A percentile compares a stretch with the other conserved stretches of the same genome.
These are phyloP conservation scores for Aspergillus pseudoviridinutans DNA, from an alignment of 2,329 filamentous ascomycete genomes.

Conservation along the genomic window DNA sequence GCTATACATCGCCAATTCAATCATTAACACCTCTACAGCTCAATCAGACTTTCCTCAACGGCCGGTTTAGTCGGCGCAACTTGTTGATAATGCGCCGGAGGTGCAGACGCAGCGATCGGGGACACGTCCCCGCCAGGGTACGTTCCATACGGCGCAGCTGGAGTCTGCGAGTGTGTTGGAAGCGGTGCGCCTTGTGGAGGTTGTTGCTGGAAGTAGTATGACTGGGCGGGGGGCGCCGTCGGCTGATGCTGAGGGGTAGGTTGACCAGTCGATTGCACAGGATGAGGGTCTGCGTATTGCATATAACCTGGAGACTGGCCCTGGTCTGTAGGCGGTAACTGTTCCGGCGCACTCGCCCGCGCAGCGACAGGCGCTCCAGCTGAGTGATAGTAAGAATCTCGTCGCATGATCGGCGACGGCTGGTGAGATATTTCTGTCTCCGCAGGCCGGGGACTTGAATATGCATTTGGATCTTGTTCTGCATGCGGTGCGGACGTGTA, in stretches of 20 bases:
- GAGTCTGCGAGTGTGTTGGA: conserved; percentile 11
- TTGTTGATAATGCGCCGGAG: conserved; percentile 18
- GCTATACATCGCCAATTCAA: conserved; percentile 3
- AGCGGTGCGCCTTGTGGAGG: conserved; percentile 9
- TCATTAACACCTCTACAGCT: conserved; percentile 17
- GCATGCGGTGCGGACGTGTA: conserved; percentile 14
- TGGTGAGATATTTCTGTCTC: conserved; percentile 18
- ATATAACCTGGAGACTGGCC: conserved; percentile 14
- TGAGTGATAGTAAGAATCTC: conserved; percentile 20
- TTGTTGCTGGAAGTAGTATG: conserved; percentile 19
- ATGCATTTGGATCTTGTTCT: conserved; percentile 13
- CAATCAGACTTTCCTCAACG: conserved; percentile 30
- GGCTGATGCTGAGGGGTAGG: conserved; percentile 12
- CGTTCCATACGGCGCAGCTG: conserved; percentile 10
- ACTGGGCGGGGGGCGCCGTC: conserved; percentile 12
- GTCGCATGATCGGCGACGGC: conserved; percentile 17
- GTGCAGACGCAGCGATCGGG: conserved; percentile 11
- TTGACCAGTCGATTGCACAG: conserved; percentile 10
- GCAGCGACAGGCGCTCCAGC: conserved; percentile 11
- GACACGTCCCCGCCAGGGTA: conserved; percentile 17
- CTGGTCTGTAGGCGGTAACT: conserved; percentile 11
- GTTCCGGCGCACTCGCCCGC: conserved; percentile 14
- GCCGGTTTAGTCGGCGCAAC: conserved; percentile 18
- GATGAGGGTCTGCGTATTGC: conserved; percentile 12
- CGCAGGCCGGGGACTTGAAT: conserved; percentile 16